Evolutionary conservation across 129 eudicot genomes (phyloP).

Genomic region (Pseudognaphalium luteoalbum): DNA sequence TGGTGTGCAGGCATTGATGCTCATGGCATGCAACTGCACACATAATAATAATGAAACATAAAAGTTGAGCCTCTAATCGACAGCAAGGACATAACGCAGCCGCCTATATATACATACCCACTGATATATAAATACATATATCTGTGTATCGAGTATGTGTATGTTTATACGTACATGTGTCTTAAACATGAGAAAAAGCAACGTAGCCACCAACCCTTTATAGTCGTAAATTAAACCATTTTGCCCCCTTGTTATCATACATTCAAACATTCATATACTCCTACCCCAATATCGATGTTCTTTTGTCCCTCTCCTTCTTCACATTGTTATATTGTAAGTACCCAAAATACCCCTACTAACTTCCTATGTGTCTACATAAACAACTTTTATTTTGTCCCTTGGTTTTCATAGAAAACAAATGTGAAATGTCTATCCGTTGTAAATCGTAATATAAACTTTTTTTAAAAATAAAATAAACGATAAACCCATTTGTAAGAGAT

Average conservation of each 20-base stretch:
- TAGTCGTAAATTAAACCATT: slow-evolving; percentile 23
- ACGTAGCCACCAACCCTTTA: slow-evolving; percentile 33
- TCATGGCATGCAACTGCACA: slow-evolving; percentile 36
- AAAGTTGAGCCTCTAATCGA: slow-evolving; percentile 19
- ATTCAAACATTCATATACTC: slow-evolving; percentile 34
- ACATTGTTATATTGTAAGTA: not conserved
- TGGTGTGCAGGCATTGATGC: not conserved
- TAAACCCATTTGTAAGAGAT: no score
- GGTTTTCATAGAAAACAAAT: no score
- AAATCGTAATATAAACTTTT: no score
- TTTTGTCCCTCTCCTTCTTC: slow-evolving; percentile 23
- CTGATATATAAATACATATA: not conserved
- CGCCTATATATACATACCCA: slow-evolving; percentile 32
- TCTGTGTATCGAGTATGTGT: not conserved
- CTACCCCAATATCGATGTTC: slow-evolving; percentile 26
- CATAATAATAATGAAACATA: not conserved
- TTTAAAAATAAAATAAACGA: no score
- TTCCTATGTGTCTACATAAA: no score
- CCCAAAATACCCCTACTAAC: not conserved
- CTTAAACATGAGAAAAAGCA: slow-evolving; percentile 21
- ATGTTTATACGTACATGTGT: not conserved
- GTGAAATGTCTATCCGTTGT: no score
- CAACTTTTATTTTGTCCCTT: no score
- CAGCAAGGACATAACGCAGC: slow-evolving; percentile 37
- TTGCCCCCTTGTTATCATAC: slow-evolving; percentile 40